Evolutionary conservation across 2,329 filamentous ascomycete genomes (phyloP).

Genomic region (Calonectria ilicicola): DNA sequence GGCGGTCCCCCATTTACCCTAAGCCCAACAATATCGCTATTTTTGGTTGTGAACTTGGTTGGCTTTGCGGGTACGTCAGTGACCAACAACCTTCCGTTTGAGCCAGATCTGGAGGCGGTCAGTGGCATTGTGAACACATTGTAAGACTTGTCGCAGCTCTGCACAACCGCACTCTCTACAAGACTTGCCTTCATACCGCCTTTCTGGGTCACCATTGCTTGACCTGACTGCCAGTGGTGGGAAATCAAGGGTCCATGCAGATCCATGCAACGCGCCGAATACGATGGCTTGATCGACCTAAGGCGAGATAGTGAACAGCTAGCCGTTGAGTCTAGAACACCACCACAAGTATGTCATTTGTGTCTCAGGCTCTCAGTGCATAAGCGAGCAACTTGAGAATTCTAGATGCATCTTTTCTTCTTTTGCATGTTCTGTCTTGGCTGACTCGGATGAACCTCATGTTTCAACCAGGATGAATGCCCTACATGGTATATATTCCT

Average conservation of each 20-base stretch:
- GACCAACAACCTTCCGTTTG: neutral
- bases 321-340: neutral
- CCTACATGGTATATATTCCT: neutral
- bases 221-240: neutral
- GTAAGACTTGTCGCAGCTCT: neutral
- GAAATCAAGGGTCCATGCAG: neutral
- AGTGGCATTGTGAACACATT: neutral
- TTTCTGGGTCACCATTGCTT: neutral
- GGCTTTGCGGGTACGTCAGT: neutral
- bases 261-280: neutral
- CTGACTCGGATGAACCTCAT: neutral
- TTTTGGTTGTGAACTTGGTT: neutral
- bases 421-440: neutral
- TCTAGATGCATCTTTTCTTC: neutral
- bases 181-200: neutral
- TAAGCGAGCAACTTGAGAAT: neutral
- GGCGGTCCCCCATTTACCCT: neutral
- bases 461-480: neutral
- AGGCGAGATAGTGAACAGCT: too few species aligned
- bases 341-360: neutral
- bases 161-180: neutral
- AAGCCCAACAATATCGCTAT: neutral
- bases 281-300: neutral
- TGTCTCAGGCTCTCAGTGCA: neutral
- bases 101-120: neutral